Base-by-base conservation (phyloP, 164 flowering plant genomes). In the Akebia trifoliata region DNA sequence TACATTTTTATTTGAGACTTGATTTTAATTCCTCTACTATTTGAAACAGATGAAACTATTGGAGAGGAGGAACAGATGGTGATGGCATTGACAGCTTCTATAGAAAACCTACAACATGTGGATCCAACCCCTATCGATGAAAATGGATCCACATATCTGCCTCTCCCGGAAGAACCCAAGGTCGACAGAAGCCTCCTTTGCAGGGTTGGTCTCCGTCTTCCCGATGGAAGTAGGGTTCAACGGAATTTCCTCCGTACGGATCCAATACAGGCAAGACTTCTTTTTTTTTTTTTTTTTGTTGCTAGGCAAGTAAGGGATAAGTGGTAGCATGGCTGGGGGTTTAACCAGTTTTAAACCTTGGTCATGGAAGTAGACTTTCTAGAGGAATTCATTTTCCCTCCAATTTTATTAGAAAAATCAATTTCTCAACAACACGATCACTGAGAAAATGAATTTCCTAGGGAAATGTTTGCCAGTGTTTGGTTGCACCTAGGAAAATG, bases 161-260 rank as follows among this genome's bases (percentile, higher is more conserved):
- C 85, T 56, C 72, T 90, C 47, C 97, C 95, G 25, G 95, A 83
- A 73, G 95, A 90, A 63, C 90, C 97, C 20, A 83, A 74, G 43
- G 87, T 75, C 50, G 93, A 90, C 36, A 81, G 72, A 54, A 80
- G 25, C 57, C 83, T 87, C 26, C 80, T 85, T 57, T 90, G 97
- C 71, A 74, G 88, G 64, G 87, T 90, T 49, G 92, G 90, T 30
- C 57, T 90, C 14, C 90, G 95, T 48, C 85, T 90, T 51, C 97
- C 95, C 32, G 83, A 84, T 68, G 97, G 97, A 6, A 81, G 82
- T 24, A 80, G 95, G 66, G 72, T 82, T 57, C 90, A 85, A 76
- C 71, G 95, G 55, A 85, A 76, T 64, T 90, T 90, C 57, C 67
- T 82, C 1, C 79, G 77, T 22, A 67, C 76, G 51, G 97, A 90